Evolutionary conservation across 2,329 filamentous ascomycete species (phyloP).

Genomic region (Beauveria asiatica): DNA sequence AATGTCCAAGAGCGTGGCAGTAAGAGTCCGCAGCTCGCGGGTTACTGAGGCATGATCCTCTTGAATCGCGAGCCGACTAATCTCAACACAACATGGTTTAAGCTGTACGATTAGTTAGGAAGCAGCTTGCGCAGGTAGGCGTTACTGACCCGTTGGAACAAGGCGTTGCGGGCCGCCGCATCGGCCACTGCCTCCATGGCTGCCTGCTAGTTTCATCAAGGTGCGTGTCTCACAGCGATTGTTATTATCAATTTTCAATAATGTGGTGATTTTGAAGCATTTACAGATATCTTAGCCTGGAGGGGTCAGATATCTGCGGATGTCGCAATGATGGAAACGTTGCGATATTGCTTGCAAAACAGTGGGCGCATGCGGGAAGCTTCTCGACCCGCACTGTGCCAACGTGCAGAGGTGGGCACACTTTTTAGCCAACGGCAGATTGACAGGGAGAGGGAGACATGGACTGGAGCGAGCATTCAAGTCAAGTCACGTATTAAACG

Average conservation of each 20-base stretch:
- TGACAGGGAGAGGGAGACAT: too few species aligned
- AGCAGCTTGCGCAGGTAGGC: not conserved
- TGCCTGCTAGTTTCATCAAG: constrained; percentile 8
- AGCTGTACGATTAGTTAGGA: constrained; percentile 33
- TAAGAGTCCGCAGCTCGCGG: constrained; percentile 37
- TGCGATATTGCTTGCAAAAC: not conserved
- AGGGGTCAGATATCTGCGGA: too few species aligned
- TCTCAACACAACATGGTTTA: constrained; percentile 52
- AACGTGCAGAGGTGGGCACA: too few species aligned
- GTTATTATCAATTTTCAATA: not conserved
- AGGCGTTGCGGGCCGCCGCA: constrained; percentile 20
- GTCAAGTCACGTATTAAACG: too few species aligned
- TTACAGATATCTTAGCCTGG: too few species aligned
- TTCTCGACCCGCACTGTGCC: constrained; percentile 9
- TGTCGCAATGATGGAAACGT: not conserved
- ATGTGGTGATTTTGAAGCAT: not conserved
- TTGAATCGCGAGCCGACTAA: constrained; percentile 49
- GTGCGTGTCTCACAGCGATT: not conserved
- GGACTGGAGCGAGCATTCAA: too few species aligned
- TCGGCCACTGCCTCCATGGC: constrained; percentile 20
- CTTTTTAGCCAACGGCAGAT: too few species aligned
- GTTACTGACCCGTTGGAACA: constrained; percentile 23
- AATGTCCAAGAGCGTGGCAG: constrained; percentile 36
- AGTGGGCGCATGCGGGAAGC: not conserved
- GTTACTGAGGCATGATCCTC: constrained; percentile 33